A percentile compares a stretch with the other conserved stretches of the same genome.
phyloP scores from a whole-genome alignment of 768 basidiomycete genomes.

The Auriscalpium microsporum region DNA sequence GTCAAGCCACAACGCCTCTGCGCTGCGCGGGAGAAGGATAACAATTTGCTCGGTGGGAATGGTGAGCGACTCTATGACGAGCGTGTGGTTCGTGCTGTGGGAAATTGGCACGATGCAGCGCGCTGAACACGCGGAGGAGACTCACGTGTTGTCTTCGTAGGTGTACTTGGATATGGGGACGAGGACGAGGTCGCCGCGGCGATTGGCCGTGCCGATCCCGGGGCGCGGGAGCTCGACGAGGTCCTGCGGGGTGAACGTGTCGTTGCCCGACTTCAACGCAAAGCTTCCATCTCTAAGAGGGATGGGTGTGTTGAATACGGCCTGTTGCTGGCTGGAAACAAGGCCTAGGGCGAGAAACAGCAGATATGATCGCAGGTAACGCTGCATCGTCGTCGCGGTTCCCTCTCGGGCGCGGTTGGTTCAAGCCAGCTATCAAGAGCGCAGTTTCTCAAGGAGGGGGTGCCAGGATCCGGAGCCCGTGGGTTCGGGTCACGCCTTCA shows the following conservation, averaged over 20 bases:
- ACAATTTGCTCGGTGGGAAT: conserved; percentile 42
- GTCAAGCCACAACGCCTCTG: conserved; percentile 75
- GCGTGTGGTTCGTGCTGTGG: conserved; percentile 58
- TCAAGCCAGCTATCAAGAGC: too few species aligned
- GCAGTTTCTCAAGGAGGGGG: too few species aligned
- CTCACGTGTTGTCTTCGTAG: conserved; percentile 66
- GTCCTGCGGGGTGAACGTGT: conserved; percentile 63
- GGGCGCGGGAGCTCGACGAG: conserved; percentile 65
- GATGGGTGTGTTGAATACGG: too few species aligned
- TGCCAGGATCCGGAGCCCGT: too few species aligned
- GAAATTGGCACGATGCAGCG: neutral
- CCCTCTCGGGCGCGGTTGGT: too few species aligned
- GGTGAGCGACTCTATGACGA: conserved; percentile 54
- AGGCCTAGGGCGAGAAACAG: too few species aligned
- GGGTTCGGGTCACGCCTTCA: too few species aligned
- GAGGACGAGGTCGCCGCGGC: conserved; percentile 58
- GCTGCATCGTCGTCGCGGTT: too few species aligned
- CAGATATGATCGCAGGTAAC: too few species aligned
- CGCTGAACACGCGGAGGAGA: neutral
- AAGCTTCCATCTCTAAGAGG: conserved; percentile 28
- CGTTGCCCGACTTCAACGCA: conserved; percentile 46
- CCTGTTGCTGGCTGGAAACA: too few species aligned
- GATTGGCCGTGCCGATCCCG: conserved; percentile 56
- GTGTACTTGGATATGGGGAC: conserved; percentile 62
- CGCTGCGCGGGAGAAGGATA: conserved; percentile 57